Evolutionary conservation across 805 yeast genomes (phyloP), one percentile per base, ranked within the genome.

Genomic region (Deakozyma indianensis): DNA sequence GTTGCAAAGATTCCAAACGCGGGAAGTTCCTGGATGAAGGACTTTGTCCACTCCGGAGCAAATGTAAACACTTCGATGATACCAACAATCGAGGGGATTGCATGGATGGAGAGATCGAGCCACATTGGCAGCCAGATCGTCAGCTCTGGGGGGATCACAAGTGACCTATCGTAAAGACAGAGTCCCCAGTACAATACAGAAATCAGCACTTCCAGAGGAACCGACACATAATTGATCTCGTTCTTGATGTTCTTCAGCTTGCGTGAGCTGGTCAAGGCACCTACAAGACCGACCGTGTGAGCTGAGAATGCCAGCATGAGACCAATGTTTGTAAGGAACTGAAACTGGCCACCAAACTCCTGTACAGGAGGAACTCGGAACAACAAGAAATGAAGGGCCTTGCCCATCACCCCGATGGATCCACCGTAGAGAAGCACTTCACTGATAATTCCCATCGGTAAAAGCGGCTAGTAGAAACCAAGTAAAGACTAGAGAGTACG

Each of bases 261-360:
- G 18, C 53, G 46, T 9, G 40, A 38, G 14, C 49, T 47, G 15
- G 44, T 35, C 23, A 50, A 28, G 3, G 41, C 50, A 4, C 49
- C 47, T 3, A 47, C n/a, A 22, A 60, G 46, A 7, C 61, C 56
- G 11, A 61, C 48, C 7, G 50, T 28, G 44, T 68, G 43, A 28
- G 62, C 43, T 45, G 64, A n/a, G 51, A 64, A 44, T 43, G 59
- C 53, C 35, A 52, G 14, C 45, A 53, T 20, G 35, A 59, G 47
- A 23, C 56, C 54, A 46, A 53, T 47, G 35, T 56, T 55, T 24
- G 66, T 62, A 43, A 62, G 54, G 60, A 63, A 44, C 49, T 54
- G 55, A 48, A 52, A 44, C 48, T 72, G 51, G 65, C 76, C 58
- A 25, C 65, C 64, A 43, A 50, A 55, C 18, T 32, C 20, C 18